Evolutionary conservation across 306 rosid genomes (phyloP).

Genomic region (Castanopsis chinensis): DNA sequence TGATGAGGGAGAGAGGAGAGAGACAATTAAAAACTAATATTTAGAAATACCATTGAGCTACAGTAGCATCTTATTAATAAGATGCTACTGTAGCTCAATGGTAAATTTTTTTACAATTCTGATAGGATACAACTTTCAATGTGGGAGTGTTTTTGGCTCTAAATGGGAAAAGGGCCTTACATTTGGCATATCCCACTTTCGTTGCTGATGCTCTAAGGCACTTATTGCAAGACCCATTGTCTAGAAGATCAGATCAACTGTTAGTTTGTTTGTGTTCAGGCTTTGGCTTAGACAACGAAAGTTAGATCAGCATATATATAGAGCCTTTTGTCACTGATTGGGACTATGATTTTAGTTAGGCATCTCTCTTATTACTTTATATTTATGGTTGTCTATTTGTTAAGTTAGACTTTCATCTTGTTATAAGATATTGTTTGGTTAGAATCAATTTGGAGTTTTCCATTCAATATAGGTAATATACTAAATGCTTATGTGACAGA

Average conservation of each 20-base stretch:
- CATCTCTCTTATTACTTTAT: slow-evolving; percentile 7
- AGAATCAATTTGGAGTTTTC: slow-evolving; percentile 32
- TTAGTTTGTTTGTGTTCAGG: slow-evolving; percentile 40
- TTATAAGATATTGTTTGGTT: slow-evolving; percentile 34
- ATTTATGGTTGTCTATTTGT: slow-evolving; percentile 29
- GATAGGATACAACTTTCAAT: too few relatives aligned
- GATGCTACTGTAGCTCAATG: too few relatives aligned
- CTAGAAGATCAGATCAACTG: slow-evolving; percentile 54
- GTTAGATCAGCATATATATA: slow-evolving; percentile 47
- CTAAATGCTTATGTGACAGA: slow-evolving; percentile 33
- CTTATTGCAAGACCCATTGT: slow-evolving; percentile 44
- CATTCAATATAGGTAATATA: slow-evolving; percentile 39
- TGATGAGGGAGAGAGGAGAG: too few relatives aligned
- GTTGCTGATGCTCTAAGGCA: too few relatives aligned
- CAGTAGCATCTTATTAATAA: too few relatives aligned
- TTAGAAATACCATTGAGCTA: too few relatives aligned
- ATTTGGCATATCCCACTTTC: too few relatives aligned
- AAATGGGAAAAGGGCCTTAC: too few relatives aligned
- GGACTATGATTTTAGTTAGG: slow-evolving; percentile 33
- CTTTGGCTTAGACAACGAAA: slow-evolving; percentile 38
- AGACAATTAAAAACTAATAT: too few relatives aligned
- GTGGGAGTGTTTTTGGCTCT: too few relatives aligned
- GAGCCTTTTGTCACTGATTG: slow-evolving; percentile 34
- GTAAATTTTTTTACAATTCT: too few relatives aligned
- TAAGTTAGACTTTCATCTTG: slow-evolving; percentile 32